phyloP scores from a whole-genome alignment of 345 rosid genomes.

The Bruguiera sexangula region DNA sequence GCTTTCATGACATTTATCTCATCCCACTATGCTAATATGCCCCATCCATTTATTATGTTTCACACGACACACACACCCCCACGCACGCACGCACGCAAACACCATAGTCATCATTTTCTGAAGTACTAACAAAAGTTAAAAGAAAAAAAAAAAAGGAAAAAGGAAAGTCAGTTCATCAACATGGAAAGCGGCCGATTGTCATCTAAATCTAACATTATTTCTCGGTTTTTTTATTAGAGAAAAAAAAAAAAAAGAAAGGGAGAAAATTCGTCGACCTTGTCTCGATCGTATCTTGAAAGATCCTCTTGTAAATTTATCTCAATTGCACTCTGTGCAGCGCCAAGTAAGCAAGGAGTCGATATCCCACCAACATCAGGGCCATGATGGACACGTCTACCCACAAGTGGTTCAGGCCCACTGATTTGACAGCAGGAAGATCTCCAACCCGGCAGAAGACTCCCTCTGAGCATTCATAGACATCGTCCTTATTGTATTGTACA shows the following conservation, averaged over 20 bases:
- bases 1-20: too few species aligned
- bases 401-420: constrained; percentile 74
- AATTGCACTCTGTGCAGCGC: constrained; percentile 72
- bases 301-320: constrained; percentile 30
- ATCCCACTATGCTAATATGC: too few species aligned
- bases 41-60: too few species aligned
- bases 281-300: background rate
- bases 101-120: constrained; percentile 22
- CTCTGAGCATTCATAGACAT: constrained; percentile 70
- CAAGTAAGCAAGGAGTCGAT: constrained; percentile 75
- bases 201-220: constrained; percentile 52
- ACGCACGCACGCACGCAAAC: too few species aligned
- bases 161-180: constrained; percentile 27
- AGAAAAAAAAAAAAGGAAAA: background rate
- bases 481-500: constrained; percentile 74
- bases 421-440: constrained; percentile 75
- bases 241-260: background rate
- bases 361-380: constrained; percentile 93
- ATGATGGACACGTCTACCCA: constrained; percentile 83
- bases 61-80: too few species aligned
- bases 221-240: constrained; percentile 1
- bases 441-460: constrained; percentile 74
- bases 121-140: background rate
- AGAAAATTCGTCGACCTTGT: constrained; percentile 29
- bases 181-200: constrained; percentile 16